A percentile compares a stretch with the other conserved stretches of the same genome.
These are phyloP conservation scores for Chlamydomonas reinhardtii DNA, from an alignment of 163 green algal species.

Conservation along the genomic window DNA sequence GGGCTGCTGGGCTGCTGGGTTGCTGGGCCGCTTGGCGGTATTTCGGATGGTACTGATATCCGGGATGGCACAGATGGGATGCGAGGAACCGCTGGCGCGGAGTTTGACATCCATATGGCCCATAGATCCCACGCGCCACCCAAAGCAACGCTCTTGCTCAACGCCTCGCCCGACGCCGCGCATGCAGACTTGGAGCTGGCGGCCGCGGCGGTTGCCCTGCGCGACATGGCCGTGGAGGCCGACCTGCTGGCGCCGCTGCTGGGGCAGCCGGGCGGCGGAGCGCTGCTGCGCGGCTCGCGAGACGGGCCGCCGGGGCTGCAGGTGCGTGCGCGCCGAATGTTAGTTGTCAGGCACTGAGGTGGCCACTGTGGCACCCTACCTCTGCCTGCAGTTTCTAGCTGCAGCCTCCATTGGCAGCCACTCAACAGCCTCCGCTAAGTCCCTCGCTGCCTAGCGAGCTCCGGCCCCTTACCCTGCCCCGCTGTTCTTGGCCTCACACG, in stretches of 20 bases:
- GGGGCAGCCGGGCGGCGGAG: not conserved
- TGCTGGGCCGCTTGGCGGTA: too few species aligned
- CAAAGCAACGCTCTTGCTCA: too few species aligned
- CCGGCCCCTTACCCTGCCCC: not conserved
- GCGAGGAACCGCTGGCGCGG: too few species aligned
- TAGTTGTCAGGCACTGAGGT: too few species aligned
- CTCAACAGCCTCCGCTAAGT: not conserved
- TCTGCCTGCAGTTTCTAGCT: not conserved
- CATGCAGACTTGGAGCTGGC: conserved; percentile 24
- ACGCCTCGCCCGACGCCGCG: too few species aligned
- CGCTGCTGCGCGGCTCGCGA: conserved; percentile 14
- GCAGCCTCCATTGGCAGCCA: not conserved
- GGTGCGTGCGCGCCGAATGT: not conserved
- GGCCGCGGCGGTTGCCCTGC: not conserved
- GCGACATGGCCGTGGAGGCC: conserved; percentile 9
- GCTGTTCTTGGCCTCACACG: too few species aligned
- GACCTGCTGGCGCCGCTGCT: conserved; percentile 41
- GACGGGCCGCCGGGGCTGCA: conserved; percentile 36
- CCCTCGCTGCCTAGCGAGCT: not conserved
- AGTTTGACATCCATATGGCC: too few species aligned
- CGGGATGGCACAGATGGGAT: too few species aligned
- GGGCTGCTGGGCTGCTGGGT: too few species aligned
- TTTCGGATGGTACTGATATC: too few species aligned
- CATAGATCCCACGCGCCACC: too few species aligned
- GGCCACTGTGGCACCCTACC: not conserved